Evolutionary conservation across 495 filamentous ascomycete species (phyloP), one percentile per base, ranked within the genome.

Genomic region (Xylaria cubensis): DNA sequence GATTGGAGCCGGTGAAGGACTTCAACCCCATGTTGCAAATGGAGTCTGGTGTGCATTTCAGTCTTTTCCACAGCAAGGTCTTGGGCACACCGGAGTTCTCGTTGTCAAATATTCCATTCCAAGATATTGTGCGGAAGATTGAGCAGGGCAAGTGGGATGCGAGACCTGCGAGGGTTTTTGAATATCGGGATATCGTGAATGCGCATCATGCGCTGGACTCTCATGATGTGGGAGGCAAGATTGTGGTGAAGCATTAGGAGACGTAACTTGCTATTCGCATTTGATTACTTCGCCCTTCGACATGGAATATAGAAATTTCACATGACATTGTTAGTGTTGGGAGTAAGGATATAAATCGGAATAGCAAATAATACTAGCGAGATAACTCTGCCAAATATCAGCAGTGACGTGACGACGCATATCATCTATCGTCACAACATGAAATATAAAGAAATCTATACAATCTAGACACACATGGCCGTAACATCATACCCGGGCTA

Each of bases 21-120:
- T 86, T 86, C 76, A 86, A 86, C 72, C 50, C 84, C 82, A 74
- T 86, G 67, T 53, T 85, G 15, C 78, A 86, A 74, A 86, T 86
- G 82, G 80, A 77, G 32, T 81, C 77, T 55, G 86, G 84, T 3
- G 84, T 86, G n/a, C 84, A 87, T 70, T 85, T 87, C 70, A 86
- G 81, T 69, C 78, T 86, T 32, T 87, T 86, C 74, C 76, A 79
- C 15, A 85, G 83, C 62, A 78, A 79, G 39, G 81, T 80, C 10
- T 76, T 86, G 42, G 85, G 84, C 0, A 74, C 72, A 5, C 74
- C 74, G 0, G 84, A 80, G 7, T 85, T 86, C 65, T 82, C 82
- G 19, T 53, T 86, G 29, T 83, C 83, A 0, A 77, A 78, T 69
- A 74, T 86, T 15, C 85, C 84, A 4, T 70, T 87, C 41, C 80